A percentile compares a stretch with the other conserved stretches of the same genome.
Evolutionary conservation across 306 rosid genomes (phyloP).

Genomic region (Potentilla sterilis): DNA sequence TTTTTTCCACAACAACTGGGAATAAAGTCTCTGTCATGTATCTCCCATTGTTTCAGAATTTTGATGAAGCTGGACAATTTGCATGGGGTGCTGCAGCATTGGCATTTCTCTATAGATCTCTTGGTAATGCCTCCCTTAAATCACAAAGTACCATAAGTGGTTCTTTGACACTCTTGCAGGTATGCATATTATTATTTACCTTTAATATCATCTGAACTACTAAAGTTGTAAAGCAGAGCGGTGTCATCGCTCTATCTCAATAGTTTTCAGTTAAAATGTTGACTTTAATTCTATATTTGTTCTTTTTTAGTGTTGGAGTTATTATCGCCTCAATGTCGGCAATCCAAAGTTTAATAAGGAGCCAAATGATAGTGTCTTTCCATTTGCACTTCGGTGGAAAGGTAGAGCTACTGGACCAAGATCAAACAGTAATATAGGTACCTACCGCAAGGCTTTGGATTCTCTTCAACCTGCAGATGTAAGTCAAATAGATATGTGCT

Average conservation of each 20-base stretch:
- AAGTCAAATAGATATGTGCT: slow-evolving; percentile 29
- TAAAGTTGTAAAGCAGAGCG: neutral
- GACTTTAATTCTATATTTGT: neutral
- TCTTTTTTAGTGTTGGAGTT: slow-evolving; percentile 66
- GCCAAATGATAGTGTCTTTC: slow-evolving; percentile 50
- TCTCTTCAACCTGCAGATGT: slow-evolving; percentile 64
- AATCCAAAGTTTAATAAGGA: slow-evolving; percentile 71
- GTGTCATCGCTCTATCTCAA: slow-evolving; percentile 5
- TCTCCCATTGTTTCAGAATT: slow-evolving; percentile 71
- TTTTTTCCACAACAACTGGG: slow-evolving; percentile 88
- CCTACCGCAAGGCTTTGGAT: slow-evolving; percentile 83
- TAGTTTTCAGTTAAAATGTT: slow-evolving; percentile 18
- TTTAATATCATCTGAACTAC: neutral
- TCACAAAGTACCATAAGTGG: slow-evolving; percentile 85
- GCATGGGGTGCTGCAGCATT: slow-evolving; percentile 96
- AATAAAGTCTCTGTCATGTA: slow-evolving; percentile 87
- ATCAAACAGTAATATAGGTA: slow-evolving; percentile 52
- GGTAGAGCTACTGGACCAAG: slow-evolving; percentile 68
- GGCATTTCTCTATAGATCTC: slow-evolving; percentile 85
- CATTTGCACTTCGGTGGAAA: slow-evolving; percentile 75
- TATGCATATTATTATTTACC: neutral
- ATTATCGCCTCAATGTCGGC: slow-evolving; percentile 70
- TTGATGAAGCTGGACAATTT: slow-evolving; percentile 65
- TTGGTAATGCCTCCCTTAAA: slow-evolving; percentile 81
- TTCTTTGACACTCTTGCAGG: slow-evolving; percentile 84